A percentile compares a stretch with the other conserved stretches of the same genome.
phyloP scores from a whole-genome alignment of 75 land plant genomes.

The Cryptomeria japonica region DNA sequence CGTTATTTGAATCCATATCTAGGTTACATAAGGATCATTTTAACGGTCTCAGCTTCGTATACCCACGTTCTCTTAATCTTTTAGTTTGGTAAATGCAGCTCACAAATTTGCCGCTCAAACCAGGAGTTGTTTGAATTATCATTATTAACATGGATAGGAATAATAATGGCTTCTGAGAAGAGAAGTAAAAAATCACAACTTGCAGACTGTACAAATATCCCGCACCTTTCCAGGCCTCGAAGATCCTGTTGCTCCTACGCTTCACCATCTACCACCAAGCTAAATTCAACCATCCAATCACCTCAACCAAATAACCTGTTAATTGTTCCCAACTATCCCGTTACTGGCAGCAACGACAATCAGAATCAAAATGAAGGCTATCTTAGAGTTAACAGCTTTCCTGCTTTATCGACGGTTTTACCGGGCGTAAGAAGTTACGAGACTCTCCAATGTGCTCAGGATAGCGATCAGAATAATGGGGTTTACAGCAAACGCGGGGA shows the following conservation, averaged over 20 bases:
- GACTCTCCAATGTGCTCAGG: neutral
- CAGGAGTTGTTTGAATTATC: no score
- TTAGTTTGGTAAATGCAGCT: no score
- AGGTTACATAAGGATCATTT: no score
- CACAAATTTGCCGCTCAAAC: no score
- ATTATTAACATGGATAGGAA: neutral
- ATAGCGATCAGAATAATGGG: neutral
- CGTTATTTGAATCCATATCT: no score
- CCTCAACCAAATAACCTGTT: neutral
- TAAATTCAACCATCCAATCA: no score
- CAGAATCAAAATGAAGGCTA: neutral
- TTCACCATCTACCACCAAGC: neutral
- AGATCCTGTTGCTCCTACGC: neutral
- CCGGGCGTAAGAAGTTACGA: neutral
- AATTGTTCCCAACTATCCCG: neutral
- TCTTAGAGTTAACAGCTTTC: neutral
- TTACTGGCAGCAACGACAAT: neutral
- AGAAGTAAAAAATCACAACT: neutral
- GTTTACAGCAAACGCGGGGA: neutral
- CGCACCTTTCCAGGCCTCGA: neutral
- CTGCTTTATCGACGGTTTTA: neutral
- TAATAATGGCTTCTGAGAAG: neutral
- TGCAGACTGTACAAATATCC: neutral
- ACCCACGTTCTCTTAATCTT: no score
- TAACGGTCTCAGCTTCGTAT: no score